phyloP scores from a whole-genome alignment of 305 asterid species.

The Withania somnifera region DNA sequence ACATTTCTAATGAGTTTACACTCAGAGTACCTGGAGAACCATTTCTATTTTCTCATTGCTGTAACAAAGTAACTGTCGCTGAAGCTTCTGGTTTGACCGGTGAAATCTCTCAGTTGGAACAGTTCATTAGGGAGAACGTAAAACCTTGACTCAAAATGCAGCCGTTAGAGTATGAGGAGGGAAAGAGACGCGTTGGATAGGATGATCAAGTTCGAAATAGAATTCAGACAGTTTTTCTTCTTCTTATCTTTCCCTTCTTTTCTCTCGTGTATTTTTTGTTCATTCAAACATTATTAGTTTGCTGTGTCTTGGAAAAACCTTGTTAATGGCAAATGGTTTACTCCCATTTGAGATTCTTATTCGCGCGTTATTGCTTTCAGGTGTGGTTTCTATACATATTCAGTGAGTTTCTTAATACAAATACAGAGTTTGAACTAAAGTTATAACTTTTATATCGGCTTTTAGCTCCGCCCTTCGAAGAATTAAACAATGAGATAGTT shows the following conservation, averaged over 20 bases:
- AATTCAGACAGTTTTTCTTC: background rate
- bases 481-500: too few relatives aligned
- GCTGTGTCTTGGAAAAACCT: background rate
- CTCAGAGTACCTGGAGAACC: conserved; percentile 60
- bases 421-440: background rate
- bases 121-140: conserved; percentile 45
- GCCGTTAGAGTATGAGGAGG: background rate
- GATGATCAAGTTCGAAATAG: background rate
- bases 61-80: conserved; percentile 39
- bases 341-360: background rate
- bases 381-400: background rate
- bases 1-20: conserved; percentile 40
- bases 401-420: background rate
- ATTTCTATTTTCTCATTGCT: conserved; percentile 51
- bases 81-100: conserved; percentile 58
- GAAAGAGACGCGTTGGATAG: background rate
- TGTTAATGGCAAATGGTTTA: background rate
- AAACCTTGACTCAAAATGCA: conserved; percentile 15
- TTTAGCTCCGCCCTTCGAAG: background rate
- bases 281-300: background rate
- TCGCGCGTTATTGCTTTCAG: background rate
- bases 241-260: too few relatives aligned
- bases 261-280: background rate
- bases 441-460: background rate
- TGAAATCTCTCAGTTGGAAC: conserved; percentile 43